These are phyloP conservation scores for Megacollybia marginata DNA, from an alignment of 768 basidiomycete species.

Conservation along the genomic window DNA sequence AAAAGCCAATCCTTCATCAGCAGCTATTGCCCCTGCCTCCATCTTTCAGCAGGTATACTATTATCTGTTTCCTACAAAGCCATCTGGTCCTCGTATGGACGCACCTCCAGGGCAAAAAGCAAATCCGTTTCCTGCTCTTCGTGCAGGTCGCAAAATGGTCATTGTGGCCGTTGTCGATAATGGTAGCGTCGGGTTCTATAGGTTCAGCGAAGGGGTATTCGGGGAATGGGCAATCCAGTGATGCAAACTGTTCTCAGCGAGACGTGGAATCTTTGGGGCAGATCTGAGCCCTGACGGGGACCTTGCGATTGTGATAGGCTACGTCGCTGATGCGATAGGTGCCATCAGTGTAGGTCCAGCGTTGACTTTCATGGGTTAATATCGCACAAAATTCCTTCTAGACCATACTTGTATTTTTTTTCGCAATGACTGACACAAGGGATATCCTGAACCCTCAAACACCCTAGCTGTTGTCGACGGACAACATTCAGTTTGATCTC, in stretches of 20 bases:
- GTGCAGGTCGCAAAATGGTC: constrained; percentile 76
- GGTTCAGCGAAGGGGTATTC: constrained; percentile 82
- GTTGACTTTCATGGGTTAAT: no score
- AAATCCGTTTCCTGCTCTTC: constrained; percentile 76
- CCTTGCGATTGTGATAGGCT: no score
- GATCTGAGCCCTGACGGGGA: no score
- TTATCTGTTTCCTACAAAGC: constrained; percentile 1
- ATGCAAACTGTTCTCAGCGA: neutral
- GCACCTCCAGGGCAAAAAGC: constrained; percentile 14
- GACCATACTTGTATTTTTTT: no score
- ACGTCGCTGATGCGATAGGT: no score
- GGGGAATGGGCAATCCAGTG: constrained; percentile 72
- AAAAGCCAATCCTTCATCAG: constrained; percentile 6
- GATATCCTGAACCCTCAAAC: no score
- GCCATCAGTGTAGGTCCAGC: no score
- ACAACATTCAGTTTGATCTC: no score
- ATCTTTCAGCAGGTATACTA: constrained; percentile 1
- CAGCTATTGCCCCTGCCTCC: constrained; percentile 5
- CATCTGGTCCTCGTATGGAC: neutral
- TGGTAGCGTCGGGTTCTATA: constrained; percentile 82
- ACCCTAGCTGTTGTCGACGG: no score
- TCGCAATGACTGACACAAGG: no score
- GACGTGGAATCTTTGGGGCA: no score
- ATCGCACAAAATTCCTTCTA: no score
- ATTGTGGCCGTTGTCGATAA: constrained; percentile 86